A percentile compares a stretch with the other conserved stretches of the same genome.
phyloP scores from a whole-genome alignment of 2,329 filamentous ascomycete genomes.

The Fusarium udum region DNA sequence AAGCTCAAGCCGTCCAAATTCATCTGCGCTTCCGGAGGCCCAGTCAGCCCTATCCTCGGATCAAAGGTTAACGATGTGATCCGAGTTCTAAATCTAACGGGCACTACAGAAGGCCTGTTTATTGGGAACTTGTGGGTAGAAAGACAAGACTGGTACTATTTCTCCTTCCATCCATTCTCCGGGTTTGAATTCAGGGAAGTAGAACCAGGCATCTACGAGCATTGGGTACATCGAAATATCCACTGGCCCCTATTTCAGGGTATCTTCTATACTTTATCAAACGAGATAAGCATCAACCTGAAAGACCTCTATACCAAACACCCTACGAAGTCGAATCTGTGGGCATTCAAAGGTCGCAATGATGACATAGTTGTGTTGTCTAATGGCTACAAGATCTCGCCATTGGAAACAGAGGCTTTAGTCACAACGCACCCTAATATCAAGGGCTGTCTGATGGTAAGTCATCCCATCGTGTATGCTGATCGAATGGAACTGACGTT shows the following conservation, averaged over 20 bases:
- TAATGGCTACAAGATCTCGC: not conserved
- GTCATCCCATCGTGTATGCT: rapidly evolving
- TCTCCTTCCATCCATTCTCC: not conserved
- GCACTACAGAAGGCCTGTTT: not conserved
- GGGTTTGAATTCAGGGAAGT: not conserved
- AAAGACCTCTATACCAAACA: not conserved
- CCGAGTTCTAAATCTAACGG: not conserved
- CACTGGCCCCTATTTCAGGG: not conserved
- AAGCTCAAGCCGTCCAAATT: not conserved
- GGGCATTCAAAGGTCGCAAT: not conserved
- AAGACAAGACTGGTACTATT: not conserved
- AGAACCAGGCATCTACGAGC: not conserved
- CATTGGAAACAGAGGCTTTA: not conserved
- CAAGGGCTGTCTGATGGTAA: not conserved
- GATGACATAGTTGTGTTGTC: not conserved
- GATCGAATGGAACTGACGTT: not conserved
- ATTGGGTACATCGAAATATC: not conserved
- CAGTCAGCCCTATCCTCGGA: not conserved
- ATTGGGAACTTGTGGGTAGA: not conserved
- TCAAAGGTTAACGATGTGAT: not conserved
- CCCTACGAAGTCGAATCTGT: rapidly evolving
- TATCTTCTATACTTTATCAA: not conserved
- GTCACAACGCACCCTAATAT: not conserved
- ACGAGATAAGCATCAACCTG: not conserved
- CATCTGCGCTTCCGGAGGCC: not conserved